Conservation (phyloP, 1,284 basidiomycete genomes). For the Heterobasidion irregulare region DNA sequence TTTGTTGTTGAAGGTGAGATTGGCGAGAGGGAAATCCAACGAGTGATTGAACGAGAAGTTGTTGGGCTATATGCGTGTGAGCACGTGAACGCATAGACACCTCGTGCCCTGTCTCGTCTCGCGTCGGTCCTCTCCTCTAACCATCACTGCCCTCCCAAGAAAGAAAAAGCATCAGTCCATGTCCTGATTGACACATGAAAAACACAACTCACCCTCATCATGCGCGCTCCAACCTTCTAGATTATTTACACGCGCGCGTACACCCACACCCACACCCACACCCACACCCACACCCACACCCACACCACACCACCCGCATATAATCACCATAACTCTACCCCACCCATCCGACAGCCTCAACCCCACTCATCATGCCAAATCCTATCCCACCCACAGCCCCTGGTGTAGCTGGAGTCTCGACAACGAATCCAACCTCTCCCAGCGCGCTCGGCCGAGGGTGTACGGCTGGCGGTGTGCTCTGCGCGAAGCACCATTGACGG, state of each 20-base stretch:
- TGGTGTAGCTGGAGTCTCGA: not conserved
- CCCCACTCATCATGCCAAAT: constrained; percentile 5
- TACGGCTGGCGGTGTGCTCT: constrained; percentile 16
- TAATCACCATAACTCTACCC: not conserved
- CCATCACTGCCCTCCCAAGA: too few relatives aligned
- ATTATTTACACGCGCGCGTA: not conserved
- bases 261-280: not conserved
- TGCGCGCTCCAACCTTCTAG: too few relatives aligned
- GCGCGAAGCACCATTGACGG: constrained; percentile 64
- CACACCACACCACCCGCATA: not conserved
- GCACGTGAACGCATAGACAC: too few relatives aligned
- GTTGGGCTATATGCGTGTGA: too few relatives aligned
- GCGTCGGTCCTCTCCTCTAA: too few relatives aligned
- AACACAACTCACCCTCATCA: too few relatives aligned
- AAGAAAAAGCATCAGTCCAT: too few relatives aligned
- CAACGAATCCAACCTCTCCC: not conserved
- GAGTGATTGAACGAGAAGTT: too few relatives aligned
- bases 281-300: not conserved
- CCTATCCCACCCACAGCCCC: not conserved
- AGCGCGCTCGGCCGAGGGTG: constrained; percentile 1
- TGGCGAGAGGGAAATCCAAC: too few relatives aligned
- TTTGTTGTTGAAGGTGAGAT: too few relatives aligned
- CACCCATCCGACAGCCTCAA: constrained; percentile 10
- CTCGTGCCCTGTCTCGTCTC: too few relatives aligned
- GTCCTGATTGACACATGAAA: too few relatives aligned